A percentile compares a stretch with the other conserved stretches of the same genome.
phyloP scores from a whole-genome alignment of 1,284 basidiomycete genomes.

The Ustilago lituana region DNA sequence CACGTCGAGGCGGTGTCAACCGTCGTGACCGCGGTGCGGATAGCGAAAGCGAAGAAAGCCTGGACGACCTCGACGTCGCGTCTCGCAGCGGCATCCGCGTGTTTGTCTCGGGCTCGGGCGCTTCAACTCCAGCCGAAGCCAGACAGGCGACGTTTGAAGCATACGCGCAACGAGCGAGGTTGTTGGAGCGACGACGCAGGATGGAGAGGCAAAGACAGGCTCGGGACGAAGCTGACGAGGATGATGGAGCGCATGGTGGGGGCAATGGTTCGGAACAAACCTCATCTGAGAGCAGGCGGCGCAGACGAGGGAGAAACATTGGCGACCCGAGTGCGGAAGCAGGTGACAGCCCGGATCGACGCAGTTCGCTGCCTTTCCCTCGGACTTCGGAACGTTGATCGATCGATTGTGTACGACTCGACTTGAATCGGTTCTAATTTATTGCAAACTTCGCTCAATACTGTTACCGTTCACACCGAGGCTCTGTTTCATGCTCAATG shows the following conservation, averaged over 20 bases:
- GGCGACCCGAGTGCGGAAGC: background rate
- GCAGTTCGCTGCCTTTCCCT: conserved; percentile 34
- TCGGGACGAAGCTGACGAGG: conserved; percentile 1
- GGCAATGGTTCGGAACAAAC: conserved; percentile 8
- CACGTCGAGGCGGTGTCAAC: too few species aligned
- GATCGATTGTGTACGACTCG: background rate
- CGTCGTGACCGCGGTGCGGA: too few species aligned
- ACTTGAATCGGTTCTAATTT: too few species aligned
- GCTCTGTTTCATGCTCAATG: too few species aligned
- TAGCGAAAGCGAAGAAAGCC: too few species aligned
- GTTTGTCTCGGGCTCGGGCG: conserved; percentile 30
- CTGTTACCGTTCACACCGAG: too few species aligned
- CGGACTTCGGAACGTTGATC: conserved; percentile 25
- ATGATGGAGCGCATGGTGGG: background rate
- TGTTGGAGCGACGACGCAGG: conserved; percentile 28
- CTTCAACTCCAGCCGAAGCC: conserved; percentile 34
- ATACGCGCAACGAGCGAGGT: conserved; percentile 33
- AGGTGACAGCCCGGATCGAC: conserved; percentile 1
- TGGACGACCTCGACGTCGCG: too few species aligned
- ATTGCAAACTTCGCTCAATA: too few species aligned
- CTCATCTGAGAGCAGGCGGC: conserved; percentile 12
- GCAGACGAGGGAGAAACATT: conserved; percentile 14
- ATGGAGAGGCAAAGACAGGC: conserved; percentile 12
- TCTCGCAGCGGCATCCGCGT: conserved; percentile 21
- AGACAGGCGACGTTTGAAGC: conserved; percentile 45